Percentiles rank a stretch among this genome's conserved stretches.
Evolutionary conservation across 768 basidiomycete genomes (phyloP).

Genomic region (Tricholoma sp.): DNA sequence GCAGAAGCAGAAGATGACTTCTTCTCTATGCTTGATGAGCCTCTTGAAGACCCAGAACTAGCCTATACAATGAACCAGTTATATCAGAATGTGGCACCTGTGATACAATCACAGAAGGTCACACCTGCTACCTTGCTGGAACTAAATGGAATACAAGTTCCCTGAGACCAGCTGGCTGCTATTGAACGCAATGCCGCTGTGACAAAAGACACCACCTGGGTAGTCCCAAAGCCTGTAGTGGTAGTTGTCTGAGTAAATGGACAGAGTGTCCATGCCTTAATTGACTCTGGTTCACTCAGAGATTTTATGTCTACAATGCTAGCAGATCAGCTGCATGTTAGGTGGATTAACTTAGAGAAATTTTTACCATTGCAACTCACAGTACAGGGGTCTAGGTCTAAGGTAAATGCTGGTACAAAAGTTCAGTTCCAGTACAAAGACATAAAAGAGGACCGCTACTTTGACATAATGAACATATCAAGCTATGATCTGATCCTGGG

Average conservation of each 20-base stretch:
- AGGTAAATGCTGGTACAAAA: no score
- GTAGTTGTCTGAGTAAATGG: not conserved
- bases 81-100: not conserved
- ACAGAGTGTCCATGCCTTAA: no score
- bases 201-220: not conserved
- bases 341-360: not conserved
- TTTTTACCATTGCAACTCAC: slow-evolving; percentile 4
- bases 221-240: not conserved
- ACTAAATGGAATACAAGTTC: not conserved
- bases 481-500: no score
- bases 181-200: not conserved
- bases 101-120: not conserved
- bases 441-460: no score
- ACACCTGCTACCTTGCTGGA: no score
- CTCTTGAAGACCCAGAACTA: not conserved
- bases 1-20: not conserved
- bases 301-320: slow-evolving; percentile 1
- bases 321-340: slow-evolving; percentile 1
- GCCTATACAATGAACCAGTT: not conserved
- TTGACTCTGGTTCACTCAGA: no score
- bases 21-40: not conserved
- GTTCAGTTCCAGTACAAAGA: no score
- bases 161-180: not conserved
- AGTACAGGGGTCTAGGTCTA: slow-evolving; percentile 3
- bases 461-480: no score